phyloP scores from a whole-genome alignment of 768 basidiomycete genomes.

The Mycena epipterygia region DNA sequence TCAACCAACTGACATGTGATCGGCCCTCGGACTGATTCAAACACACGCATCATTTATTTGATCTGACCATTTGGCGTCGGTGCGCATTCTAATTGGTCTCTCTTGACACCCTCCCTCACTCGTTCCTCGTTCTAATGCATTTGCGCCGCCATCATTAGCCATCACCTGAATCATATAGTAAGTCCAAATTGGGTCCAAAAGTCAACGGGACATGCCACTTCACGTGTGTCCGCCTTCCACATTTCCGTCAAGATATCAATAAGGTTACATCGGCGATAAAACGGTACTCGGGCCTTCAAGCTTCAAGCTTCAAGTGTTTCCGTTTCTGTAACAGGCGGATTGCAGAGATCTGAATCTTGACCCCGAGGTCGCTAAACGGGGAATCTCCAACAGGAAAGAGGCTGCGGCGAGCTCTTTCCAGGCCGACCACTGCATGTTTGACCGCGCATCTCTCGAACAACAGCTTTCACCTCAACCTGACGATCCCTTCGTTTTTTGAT shows the following conservation, averaged over 20 bases:
- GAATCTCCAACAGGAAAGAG: conserved; percentile 6
- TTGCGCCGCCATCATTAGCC: conserved; percentile 22
- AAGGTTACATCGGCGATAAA: conserved; percentile 32
- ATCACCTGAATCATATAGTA: not conserved
- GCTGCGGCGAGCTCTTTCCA: conserved; percentile 27
- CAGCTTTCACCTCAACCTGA: no score
- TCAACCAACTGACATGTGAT: no score
- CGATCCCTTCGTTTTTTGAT: no score
- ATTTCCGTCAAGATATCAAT: conserved; percentile 13
- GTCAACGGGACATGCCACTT: not conserved
- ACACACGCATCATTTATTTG: no score
- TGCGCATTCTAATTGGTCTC: no score
- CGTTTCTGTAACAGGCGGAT: conserved; percentile 11
- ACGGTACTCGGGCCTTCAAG: not conserved
- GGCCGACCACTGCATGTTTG: no score
- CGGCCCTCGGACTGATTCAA: no score
- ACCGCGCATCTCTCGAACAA: no score
- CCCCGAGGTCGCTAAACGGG: not conserved
- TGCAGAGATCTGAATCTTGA: conserved; percentile 24
- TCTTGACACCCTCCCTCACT: no score
- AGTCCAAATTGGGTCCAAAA: conserved; percentile 26
- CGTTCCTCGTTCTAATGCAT: not conserved
- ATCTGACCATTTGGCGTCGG: no score
- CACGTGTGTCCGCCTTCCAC: not conserved
- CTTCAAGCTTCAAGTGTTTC: conserved; percentile 12